Evolutionary conservation across 352 stramenopile genomes (phyloP), one percentile per base, ranked within the genome.

Genomic region (Pythium aphanidermatum): DNA sequence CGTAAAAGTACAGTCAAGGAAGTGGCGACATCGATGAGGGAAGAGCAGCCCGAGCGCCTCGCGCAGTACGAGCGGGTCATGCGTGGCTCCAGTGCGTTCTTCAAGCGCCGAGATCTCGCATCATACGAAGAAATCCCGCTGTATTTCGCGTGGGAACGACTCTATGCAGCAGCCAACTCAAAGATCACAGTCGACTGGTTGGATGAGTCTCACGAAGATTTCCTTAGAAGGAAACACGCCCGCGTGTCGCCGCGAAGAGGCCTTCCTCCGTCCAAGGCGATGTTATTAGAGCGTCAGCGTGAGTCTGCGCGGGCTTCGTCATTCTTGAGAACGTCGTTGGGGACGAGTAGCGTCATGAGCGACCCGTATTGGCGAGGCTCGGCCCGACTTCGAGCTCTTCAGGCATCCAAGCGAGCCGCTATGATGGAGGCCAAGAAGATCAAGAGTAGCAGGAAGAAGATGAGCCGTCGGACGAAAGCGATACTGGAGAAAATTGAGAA

Each of bases 121-220:
- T 82, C 70, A 5, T 51, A 79, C 13, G 67, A 82, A 5, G 70
- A 82, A 13, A 43, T 64, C 8, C 70, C 70, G 14, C 44, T 82
- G 14, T 82, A 79, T 41, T 82, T 79, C 23, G 70, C 70, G 1
- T 82, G 70, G 70, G 47, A 79, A 13, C 55, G 70, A 11, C 43
- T 82, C 21, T 82, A 79, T 14, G 50, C 68, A 14, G 44, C 67
- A 4, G 61, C 60, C 1, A 78, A 79, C 25, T 46, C 58, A 16
- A 78, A 72, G 16, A 37, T 76, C 5, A 79, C 63, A 35, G 59
- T 68, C 2, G 63, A 82, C 32, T 79, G 74, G 10, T 28, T 76
- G 33, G 39, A 43, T 6, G 70, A 82, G 51, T 63, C 55, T 0
- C 35, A 52, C 0, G 28, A 20, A 1, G 70, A 78, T 38, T 51